Evolutionary conservation across 345 rosid genomes (phyloP).

Genomic region (Kandelia obovata): DNA sequence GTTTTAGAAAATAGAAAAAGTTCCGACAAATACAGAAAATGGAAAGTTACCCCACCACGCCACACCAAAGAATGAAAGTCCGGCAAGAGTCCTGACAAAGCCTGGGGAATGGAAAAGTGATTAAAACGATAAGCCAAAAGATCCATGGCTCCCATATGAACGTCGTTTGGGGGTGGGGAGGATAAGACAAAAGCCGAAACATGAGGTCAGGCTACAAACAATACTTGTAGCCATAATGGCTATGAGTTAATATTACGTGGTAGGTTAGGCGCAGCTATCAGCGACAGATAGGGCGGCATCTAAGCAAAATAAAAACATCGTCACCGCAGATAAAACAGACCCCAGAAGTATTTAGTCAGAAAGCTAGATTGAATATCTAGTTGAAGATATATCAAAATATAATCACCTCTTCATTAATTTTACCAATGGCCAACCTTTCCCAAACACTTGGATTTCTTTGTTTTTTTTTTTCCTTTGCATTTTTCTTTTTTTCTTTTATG

Average conservation of each 20-base stretch:
- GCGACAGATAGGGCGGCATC: constrained; percentile 14
- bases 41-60: too few species aligned
- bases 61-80: background rate
- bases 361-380: constrained; percentile 21
- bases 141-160: background rate
- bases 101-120: background rate
- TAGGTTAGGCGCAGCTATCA: background rate
- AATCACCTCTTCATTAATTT: constrained; percentile 35
- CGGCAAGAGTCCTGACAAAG: background rate
- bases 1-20: too few species aligned
- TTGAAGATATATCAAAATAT: constrained; percentile 7
- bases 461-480: too few species aligned
- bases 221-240: background rate
- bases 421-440: constrained; percentile 23
- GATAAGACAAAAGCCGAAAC: background rate
- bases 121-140: background rate
- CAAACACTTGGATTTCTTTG: constrained; percentile 6
- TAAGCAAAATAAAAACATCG: background rate
- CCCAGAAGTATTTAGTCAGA: constrained; percentile 23
- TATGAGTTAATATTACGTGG: background rate
- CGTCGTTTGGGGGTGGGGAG: background rate
- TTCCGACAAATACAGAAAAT: too few species aligned
- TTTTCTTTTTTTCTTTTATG: background rate
- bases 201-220: constrained; percentile 5
- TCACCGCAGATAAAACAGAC: background rate